These are phyloP conservation scores for Luffa aegyptiaca DNA, from an alignment of 306 rosid genomes.

Conservation along the genomic window DNA sequence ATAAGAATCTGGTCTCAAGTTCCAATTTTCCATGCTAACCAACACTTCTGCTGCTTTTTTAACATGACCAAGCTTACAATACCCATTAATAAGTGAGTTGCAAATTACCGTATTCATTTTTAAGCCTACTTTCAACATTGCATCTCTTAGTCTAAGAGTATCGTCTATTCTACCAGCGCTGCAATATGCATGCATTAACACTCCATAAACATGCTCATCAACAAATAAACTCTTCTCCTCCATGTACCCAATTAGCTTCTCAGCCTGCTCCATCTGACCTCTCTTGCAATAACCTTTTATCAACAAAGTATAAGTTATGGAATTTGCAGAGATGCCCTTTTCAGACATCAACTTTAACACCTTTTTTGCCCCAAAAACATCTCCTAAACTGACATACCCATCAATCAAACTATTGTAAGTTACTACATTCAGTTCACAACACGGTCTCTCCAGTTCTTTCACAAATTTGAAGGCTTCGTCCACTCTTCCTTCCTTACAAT, in stretches of 20 bases:
- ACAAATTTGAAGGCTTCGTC: conserved; percentile 29
- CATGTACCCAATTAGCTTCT: conserved; percentile 36
- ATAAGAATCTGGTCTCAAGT: conserved; percentile 40
- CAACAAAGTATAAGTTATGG: conserved; percentile 49
- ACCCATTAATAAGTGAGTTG: conserved; percentile 68
- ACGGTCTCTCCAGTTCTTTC: conserved; percentile 45
- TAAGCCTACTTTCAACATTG: conserved; percentile 46
- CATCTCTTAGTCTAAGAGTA: conserved; percentile 58
- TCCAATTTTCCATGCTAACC: conserved; percentile 37
- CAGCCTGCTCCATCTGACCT: conserved; percentile 50
- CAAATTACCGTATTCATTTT: conserved; percentile 53
- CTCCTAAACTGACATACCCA: conserved; percentile 51
- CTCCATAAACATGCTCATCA: conserved; percentile 61
- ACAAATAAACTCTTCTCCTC: conserved; percentile 28
- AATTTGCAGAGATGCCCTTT: conserved; percentile 40
- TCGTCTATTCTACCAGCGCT: conserved; percentile 50
- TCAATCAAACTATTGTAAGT: conserved; percentile 62
- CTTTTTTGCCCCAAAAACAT: conserved; percentile 33
- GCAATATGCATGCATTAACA: conserved; percentile 61
- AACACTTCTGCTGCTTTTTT: conserved; percentile 39
- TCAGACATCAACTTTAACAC: conserved; percentile 46
- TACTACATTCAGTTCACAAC: conserved; percentile 48
- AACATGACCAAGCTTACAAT: conserved; percentile 46
- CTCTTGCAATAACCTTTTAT: conserved; percentile 54
- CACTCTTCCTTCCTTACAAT: conserved; percentile 49